phyloP scores from a whole-genome alignment of 495 filamentous ascomycete species.

The Corynascus novoguineensis region DNA sequence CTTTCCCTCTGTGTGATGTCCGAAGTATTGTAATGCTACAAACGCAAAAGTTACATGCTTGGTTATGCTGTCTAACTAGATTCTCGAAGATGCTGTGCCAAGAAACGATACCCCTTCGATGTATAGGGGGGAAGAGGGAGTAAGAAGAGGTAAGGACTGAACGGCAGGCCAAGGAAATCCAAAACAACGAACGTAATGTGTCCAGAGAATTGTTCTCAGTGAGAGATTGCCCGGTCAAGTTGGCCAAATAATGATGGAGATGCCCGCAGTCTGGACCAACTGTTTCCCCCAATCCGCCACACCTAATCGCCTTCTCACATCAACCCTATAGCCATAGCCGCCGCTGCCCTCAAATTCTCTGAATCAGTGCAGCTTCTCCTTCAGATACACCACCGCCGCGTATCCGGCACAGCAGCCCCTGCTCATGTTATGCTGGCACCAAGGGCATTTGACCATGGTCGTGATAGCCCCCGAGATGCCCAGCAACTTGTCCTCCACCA shows the following conservation, averaged over 20 bases:
- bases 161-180: background rate
- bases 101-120: background rate
- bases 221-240: background rate
- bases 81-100: conserved; percentile 3
- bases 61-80: background rate
- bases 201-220: background rate
- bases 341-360: background rate
- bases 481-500: conserved; percentile 43
- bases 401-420: conserved; percentile 68
- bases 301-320: too few species aligned
- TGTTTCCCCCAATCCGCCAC: too few species aligned
- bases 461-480: conserved; percentile 50
- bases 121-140: too few species aligned
- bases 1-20: conserved; percentile 11
- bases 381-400: conserved; percentile 62
- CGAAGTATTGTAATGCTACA: conserved; percentile 13
- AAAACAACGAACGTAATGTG: background rate
- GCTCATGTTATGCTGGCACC: conserved; percentile 73
- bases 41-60: conserved; percentile 1
- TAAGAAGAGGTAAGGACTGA: background rate
- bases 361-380: conserved; percentile 43
- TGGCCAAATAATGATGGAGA: background rate
- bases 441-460: conserved; percentile 63
- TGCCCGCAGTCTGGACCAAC: too few species aligned
- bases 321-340: too few species aligned